Percentiles rank a stretch among this genome's conserved stretches.
These are phyloP conservation scores for Cercophora newfieldiana DNA, from an alignment of 495 filamentous ascomycete genomes.

Conservation along the genomic window DNA sequence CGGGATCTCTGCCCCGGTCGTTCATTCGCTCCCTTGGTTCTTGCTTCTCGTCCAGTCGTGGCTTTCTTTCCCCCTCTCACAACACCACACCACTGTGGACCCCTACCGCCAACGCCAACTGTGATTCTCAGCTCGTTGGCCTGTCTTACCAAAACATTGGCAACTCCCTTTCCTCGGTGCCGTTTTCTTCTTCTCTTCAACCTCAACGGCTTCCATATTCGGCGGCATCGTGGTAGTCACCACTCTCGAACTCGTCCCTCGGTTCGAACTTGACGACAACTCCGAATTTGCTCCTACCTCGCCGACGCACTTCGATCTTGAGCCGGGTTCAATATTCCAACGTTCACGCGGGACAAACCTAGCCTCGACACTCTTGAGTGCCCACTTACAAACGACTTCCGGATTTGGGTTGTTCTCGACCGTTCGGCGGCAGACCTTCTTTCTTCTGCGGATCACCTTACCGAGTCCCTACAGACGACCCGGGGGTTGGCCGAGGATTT, in stretches of 20 bases:
- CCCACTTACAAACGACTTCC: neutral
- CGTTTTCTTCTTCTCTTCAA: neutral
- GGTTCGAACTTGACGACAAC: neutral
- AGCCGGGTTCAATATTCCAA: too few species aligned
- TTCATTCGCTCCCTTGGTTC: neutral
- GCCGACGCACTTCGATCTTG: too few species aligned
- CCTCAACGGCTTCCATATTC: neutral
- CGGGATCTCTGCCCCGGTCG: neutral
- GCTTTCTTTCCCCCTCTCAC: neutral
- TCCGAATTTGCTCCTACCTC: neutral
- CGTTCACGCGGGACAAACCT: neutral
- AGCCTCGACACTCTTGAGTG: neutral
- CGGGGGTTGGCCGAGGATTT: neutral
- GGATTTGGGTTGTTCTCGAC: neutral
- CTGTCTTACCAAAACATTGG: neutral
- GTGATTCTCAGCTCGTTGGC: neutral
- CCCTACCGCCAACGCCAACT: neutral
- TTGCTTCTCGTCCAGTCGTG: neutral
- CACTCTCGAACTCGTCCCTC: neutral
- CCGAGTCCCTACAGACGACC: neutral
- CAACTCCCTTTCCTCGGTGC: neutral
- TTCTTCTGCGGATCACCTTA: neutral
- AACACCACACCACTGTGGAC: neutral
- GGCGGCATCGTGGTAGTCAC: neutral
- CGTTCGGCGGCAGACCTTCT: neutral